phyloP scores from a whole-genome alignment of 1,284 basidiomycete genomes.

The Rhodotorula sp. region DNA sequence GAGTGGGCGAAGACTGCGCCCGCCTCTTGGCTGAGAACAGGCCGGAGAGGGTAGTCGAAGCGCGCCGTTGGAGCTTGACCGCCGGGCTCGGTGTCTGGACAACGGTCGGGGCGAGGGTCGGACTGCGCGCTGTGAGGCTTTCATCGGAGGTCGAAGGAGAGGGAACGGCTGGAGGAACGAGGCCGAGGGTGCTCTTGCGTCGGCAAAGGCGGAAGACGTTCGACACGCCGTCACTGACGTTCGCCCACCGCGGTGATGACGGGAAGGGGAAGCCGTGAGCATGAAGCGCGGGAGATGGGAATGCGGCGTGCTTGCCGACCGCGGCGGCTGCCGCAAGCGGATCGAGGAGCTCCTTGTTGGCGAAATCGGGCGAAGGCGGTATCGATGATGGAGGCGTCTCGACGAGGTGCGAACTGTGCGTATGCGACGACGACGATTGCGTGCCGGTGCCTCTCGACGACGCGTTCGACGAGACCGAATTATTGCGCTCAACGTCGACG shows the following conservation, averaged over 20 bases:
- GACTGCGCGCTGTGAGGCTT: neutral
- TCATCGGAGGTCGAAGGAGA: conserved; percentile 9
- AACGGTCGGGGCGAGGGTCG: neutral
- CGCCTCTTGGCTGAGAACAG: conserved; percentile 17
- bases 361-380: conserved; percentile 33
- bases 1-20: conserved; percentile 10
- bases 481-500: conserved; percentile 35
- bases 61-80: conserved; percentile 18
- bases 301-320: neutral
- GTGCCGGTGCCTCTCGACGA: conserved; percentile 27
- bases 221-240: conserved; percentile 20
- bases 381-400: conserved; percentile 38
- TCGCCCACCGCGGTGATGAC: neutral
- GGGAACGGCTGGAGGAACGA: conserved; percentile 10
- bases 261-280: neutral
- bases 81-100: conserved; percentile 5
- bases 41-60: conserved; percentile 18
- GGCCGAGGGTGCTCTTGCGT: conserved; percentile 28
- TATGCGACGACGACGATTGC: conserved; percentile 26
- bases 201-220: conserved; percentile 26
- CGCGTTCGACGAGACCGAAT: conserved; percentile 37
- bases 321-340: neutral
- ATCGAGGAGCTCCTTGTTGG: conserved; percentile 22
- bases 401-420: conserved; percentile 11
- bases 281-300: neutral